Evolutionary conservation across 495 filamentous ascomycete genomes (phyloP), one percentile per base, ranked within the genome.

Genomic region (Rusavskia elegans): DNA sequence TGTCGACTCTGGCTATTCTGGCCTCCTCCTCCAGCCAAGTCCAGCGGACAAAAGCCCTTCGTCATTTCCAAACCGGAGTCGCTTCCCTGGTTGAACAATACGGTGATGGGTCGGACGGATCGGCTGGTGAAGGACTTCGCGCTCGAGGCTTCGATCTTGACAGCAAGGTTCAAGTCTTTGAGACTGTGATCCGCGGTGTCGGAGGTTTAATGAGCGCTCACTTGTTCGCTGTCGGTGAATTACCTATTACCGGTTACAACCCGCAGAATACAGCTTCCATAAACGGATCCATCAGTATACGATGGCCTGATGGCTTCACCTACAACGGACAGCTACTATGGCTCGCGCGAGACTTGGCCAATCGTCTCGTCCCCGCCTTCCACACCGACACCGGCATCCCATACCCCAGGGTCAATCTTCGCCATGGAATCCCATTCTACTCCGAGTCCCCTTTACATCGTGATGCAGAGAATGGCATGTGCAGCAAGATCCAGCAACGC

Each of bases 141-240:
- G 79, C 75, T n/a, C 75, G 84, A 35, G 92, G 88, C 3, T 98
- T 97, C 56, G 89, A 98, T 68, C 71, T 96, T 39, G 90, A 98
- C 66, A 93, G 88, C 65, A 96, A 96, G 66, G 92, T 98, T 9
- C 87, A 98, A 67, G 87, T 98, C 35, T 98, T 98, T 62, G 92
- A 98, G 66, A 95, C 89, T 2, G 89, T 95, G 10, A 98, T 98
- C 63, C 75, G 92, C 56, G 89, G 89, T 27, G 76, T 98, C 48
- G 92, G 93, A 17, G 92, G 92, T 20, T 68, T 98, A 30, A 69
- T 98, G 44, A 94, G 87, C 58, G 87, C 93, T 7, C 92, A 98
- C 68, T 71, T 95, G 23, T 98, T 97, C 64, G 89, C 92, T 14
- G 70, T 88, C 44, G 89, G 87, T 36, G 88, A 92, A 21, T 68